phyloP scores from a whole-genome alignment of 1,139 yeast genomes.

The Yamadazyma taylorii region DNA sequence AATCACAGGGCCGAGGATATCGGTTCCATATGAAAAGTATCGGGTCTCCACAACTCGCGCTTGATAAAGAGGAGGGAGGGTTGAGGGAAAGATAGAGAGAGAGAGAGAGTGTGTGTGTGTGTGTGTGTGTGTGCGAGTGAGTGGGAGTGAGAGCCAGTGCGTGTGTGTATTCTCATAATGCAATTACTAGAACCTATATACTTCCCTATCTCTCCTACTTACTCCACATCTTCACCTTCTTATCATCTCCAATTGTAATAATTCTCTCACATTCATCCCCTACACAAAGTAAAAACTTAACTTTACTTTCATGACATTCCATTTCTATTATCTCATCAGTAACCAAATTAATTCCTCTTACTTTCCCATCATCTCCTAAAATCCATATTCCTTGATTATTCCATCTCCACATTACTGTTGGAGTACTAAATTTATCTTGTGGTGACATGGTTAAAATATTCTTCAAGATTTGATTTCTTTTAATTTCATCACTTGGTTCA shows the following conservation, averaged over 20 bases:
- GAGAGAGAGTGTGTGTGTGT: background rate
- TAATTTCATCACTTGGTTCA: conserved; percentile 15
- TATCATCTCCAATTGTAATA: conserved; percentile 17
- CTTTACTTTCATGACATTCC: conserved; percentile 42
- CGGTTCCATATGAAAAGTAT: conserved; percentile 10
- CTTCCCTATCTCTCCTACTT: too few species aligned
- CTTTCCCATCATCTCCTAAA: conserved; percentile 66
- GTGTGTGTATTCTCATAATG: background rate
- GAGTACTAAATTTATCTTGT: conserved; percentile 68
- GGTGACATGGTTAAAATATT: conserved; percentile 64
- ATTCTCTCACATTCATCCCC: conserved; percentile 20
- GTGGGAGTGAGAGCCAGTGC: background rate
- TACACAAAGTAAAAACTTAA: conserved; percentile 44
- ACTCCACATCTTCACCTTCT: conserved; percentile 13
- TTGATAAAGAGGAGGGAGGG: background rate
- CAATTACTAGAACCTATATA: too few species aligned
- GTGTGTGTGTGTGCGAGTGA: background rate
- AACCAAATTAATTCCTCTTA: conserved; percentile 55
- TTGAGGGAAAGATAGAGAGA: background rate
- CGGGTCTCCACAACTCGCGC: conserved; percentile 9
- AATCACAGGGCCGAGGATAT: conserved; percentile 3
- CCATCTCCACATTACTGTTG: conserved; percentile 44
- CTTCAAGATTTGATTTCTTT: conserved; percentile 48
- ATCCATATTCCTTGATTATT: conserved; percentile 56
- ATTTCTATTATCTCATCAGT: conserved; percentile 25